These are phyloP conservation scores for Plasmodium sp. DNA, from an alignment of 169 alveolate genomes.

Conservation along the genomic window DNA sequence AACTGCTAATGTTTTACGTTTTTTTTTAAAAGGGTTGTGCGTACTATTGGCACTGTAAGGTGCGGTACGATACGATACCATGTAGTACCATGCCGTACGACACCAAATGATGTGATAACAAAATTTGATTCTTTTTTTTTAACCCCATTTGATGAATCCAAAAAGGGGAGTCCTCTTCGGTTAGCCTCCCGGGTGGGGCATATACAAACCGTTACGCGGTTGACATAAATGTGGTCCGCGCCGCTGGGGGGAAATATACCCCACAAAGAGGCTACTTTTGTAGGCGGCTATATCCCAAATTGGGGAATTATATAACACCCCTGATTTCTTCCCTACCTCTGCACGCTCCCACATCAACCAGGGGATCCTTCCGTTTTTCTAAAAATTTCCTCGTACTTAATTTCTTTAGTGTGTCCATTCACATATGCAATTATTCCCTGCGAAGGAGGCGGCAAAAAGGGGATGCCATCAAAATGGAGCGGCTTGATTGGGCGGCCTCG, in stretches of 20 bases:
- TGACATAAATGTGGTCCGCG: neutral
- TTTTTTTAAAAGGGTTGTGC: neutral
- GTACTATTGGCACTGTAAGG: neutral
- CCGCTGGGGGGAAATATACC: neutral
- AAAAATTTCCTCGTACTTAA: conserved; percentile 42
- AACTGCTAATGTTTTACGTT: neutral
- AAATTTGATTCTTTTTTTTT: neutral
- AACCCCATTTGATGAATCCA: neutral
- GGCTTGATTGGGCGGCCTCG: neutral
- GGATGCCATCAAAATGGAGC: neutral
- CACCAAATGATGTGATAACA: neutral
- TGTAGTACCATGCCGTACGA: neutral
- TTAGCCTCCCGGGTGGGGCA: neutral
- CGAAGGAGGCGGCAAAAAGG: neutral
- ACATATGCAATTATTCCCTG: conserved; percentile 72
- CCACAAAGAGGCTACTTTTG: neutral
- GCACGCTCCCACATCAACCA: neutral
- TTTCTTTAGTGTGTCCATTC: neutral
- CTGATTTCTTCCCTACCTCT: neutral
- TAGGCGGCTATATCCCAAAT: neutral
- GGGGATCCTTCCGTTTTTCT: conserved; percentile 13
- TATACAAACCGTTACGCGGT: neutral
- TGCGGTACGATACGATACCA: neutral
- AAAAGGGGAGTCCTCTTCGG: neutral
- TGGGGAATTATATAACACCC: neutral